Evolutionary conservation across 2,329 filamentous ascomycete genomes (phyloP).

Genomic region (Mariannaea sp.): DNA sequence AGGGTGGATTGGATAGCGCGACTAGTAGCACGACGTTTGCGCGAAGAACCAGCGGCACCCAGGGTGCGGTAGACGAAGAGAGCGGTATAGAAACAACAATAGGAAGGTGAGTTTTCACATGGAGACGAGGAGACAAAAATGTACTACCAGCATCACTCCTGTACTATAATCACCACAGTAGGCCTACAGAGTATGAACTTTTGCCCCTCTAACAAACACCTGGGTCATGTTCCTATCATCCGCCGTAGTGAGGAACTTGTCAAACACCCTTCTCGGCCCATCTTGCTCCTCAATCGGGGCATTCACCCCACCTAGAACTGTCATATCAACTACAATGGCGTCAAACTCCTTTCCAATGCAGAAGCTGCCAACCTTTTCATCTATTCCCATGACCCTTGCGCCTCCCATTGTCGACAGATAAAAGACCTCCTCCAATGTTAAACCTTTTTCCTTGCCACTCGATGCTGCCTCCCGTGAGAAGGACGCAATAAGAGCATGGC

Average conservation of each 20-base stretch:
- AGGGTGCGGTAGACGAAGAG: conserved; percentile 24
- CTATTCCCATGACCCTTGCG: conserved; percentile 61
- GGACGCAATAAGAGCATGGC: conserved; percentile 61
- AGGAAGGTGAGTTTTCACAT: conserved; percentile 15
- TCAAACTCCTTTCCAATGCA: conserved; percentile 66
- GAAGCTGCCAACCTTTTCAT: conserved; percentile 60
- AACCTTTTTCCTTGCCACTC: conserved; percentile 47
- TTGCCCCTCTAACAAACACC: conserved; percentile 58
- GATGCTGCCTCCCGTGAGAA: conserved; percentile 52
- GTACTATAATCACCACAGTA: background rate
- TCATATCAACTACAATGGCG: conserved; percentile 55
- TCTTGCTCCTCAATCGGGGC: conserved; percentile 59
- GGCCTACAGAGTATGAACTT: conserved; percentile 26
- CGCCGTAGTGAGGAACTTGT: conserved; percentile 69
- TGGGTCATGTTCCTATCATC: conserved; percentile 64
- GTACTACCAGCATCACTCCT: background rate
- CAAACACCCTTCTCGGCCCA: conserved; percentile 52
- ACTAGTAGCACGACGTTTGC: conserved; percentile 18
- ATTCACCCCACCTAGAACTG: conserved; percentile 49
- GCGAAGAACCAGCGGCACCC: conserved; percentile 23
- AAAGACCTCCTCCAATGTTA: conserved; percentile 59
- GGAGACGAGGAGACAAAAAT: conserved; percentile 34
- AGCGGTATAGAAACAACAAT: conserved; percentile 3
- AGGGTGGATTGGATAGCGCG: conserved; percentile 16
- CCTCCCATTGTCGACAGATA: conserved; percentile 66